These are phyloP conservation scores for Boletus semigastroideus DNA, from an alignment of 1,284 basidiomycete species.

Conservation along the genomic window DNA sequence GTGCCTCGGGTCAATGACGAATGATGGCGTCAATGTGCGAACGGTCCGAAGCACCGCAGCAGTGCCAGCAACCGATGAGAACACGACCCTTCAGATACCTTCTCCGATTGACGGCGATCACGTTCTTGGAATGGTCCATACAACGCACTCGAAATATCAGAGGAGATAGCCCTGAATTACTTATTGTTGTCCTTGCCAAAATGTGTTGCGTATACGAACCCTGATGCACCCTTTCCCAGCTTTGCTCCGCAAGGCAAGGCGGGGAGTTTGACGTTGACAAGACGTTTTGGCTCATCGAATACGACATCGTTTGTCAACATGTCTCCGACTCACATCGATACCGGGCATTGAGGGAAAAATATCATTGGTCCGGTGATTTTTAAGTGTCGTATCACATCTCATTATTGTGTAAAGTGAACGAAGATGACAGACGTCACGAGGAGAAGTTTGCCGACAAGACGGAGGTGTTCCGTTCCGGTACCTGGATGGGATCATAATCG, in stretches of 20 bases:
- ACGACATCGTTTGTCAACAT: background rate
- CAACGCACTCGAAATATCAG: too few relatives aligned
- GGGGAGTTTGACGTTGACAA: background rate
- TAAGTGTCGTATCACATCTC: background rate
- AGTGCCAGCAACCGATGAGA: too few relatives aligned
- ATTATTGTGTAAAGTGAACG: background rate
- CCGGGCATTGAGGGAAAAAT: background rate
- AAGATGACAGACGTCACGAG: background rate
- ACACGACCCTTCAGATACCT: too few relatives aligned
- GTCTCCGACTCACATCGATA: background rate
- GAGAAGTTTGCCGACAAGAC: too few relatives aligned
- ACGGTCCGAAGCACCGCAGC: too few relatives aligned
- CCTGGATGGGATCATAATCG: conserved; percentile 2
- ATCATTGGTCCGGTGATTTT: background rate
- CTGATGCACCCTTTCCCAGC: background rate
- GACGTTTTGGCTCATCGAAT: background rate
- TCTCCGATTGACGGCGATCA: too few relatives aligned
- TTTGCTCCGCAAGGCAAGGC: background rate
- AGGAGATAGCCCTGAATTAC: background rate
- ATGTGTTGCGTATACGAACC: background rate
- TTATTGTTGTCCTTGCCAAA: background rate
- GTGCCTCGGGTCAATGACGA: too few relatives aligned
- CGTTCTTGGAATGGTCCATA: too few relatives aligned
- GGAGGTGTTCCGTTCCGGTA: background rate
- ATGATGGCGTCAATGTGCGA: too few relatives aligned